Conservation (phyloP, 2,329 filamentous ascomycete genomes). For the Gremmenia infestans region DNA sequence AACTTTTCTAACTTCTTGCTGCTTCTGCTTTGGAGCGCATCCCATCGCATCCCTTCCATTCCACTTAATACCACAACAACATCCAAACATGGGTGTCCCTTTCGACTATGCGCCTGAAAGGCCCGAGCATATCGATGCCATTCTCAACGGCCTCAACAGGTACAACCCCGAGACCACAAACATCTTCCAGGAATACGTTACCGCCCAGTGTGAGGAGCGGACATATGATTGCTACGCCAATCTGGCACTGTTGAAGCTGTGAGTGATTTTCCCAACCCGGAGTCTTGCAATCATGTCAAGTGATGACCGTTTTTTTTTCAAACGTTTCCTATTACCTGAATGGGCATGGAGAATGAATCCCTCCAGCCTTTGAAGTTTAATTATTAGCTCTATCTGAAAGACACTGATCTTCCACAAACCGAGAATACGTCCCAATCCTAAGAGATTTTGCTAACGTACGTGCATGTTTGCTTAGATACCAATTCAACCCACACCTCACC, state of each 20-base stretch:
- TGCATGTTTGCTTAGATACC: constrained; percentile 62
- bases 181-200: constrained; percentile 90
- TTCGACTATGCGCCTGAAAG: constrained; percentile 89
- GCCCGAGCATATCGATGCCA: constrained; percentile 85
- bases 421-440: background rate
- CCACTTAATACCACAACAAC: background rate
- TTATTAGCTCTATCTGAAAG: constrained; percentile 73
- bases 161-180: constrained; percentile 98
- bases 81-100: constrained; percentile 33
- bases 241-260: constrained; percentile 94
- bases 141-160: constrained; percentile 94
- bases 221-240: constrained; percentile 97
- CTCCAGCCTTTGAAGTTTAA: constrained; percentile 60
- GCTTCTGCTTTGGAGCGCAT: no score
- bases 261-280: constrained; percentile 43
- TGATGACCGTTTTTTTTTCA: constrained; percentile 68
- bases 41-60: no score
- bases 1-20: no score
- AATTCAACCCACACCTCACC: constrained; percentile 97
- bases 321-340: constrained; percentile 99
- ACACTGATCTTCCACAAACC: constrained; percentile 9
- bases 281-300: constrained; percentile 26
- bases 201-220: constrained; percentile 90
- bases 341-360: constrained; percentile 51
- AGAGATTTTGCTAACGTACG: constrained; percentile 11